Percentiles rank a stretch among this genome's conserved stretches.
These are phyloP conservation scores for Syzygium grande DNA, from an alignment of 345 rosid species.

Conservation along the genomic window DNA sequence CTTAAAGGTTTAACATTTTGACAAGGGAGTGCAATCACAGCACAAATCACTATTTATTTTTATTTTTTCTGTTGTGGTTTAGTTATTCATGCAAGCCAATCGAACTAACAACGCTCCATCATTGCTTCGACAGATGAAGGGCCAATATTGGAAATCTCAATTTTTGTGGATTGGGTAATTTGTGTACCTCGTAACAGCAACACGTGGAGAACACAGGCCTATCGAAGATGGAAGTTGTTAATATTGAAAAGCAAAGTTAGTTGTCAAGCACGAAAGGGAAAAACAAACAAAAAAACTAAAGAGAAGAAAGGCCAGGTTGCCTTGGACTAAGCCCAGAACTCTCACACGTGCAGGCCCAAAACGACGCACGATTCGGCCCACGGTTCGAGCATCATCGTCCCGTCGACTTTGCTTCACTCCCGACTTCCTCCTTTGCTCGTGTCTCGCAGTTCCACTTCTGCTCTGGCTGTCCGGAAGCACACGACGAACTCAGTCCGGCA, in stretches of 20 bases:
- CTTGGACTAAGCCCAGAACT: neutral
- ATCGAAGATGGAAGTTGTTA: neutral
- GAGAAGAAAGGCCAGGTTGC: neutral
- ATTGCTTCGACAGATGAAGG: neutral
- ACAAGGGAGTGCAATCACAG: neutral
- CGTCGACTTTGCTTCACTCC: neutral
- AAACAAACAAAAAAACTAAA: neutral
- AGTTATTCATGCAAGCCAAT: neutral
- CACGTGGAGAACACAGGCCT: neutral
- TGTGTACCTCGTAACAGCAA: neutral
- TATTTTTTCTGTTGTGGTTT: neutral
- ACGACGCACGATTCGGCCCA: neutral
- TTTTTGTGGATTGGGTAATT: neutral
- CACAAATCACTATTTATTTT: too few relatives aligned
- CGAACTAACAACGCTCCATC: fast-evolving
- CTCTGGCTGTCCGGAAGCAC: neutral
- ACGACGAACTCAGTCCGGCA: neutral
- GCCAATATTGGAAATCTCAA: neutral
- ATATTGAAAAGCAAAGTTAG: neutral
- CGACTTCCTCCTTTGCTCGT: neutral
- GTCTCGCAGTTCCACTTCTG: neutral
- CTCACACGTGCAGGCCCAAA: neutral
- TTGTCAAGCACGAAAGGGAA: too few relatives aligned
- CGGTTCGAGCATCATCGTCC: neutral
- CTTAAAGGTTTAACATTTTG: neutral